phyloP scores from a whole-genome alignment of 129 eudicot genomes.

The Centaurea solstitialis region DNA sequence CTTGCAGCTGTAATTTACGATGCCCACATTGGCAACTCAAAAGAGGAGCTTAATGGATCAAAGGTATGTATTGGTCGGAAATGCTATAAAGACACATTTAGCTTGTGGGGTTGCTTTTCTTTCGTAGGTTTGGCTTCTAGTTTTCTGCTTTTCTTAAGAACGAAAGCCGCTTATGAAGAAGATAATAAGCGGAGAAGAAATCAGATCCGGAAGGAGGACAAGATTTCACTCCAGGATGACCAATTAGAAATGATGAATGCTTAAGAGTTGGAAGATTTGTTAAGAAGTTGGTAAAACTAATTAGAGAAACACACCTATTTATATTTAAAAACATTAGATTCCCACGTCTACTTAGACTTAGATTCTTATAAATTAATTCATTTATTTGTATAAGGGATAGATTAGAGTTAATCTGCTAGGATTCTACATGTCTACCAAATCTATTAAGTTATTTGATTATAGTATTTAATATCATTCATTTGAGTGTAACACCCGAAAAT shows the following conservation, averaged over 20 bases:
- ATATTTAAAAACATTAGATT: background rate
- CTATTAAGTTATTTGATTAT: background rate
- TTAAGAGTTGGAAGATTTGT: background rate
- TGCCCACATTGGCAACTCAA: conserved; percentile 32
- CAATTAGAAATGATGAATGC: background rate
- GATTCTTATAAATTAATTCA: background rate
- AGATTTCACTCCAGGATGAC: background rate
- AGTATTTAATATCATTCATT: background rate
- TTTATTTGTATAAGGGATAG: background rate
- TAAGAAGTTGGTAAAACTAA: background rate
- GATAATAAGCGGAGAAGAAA: conserved; percentile 23
- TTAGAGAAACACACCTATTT: background rate
- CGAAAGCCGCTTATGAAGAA: conserved; percentile 47
- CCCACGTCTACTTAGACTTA: background rate
- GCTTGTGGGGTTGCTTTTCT: conserved; percentile 56
- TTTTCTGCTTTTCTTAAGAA: conserved; percentile 54
- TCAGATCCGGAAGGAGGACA: conserved; percentile 2
- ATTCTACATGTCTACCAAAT: background rate
- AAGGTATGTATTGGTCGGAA: conserved; percentile 62
- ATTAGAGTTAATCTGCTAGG: background rate
- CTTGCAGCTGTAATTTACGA: conserved; percentile 63
- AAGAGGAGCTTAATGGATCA: conserved; percentile 24
- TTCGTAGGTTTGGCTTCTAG: conserved; percentile 60
- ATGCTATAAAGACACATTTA: conserved; percentile 58
- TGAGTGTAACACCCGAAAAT: too few species aligned